Base-by-base conservation (phyloP, 768 basidiomycete species). In the Agrocybe praecox region DNA sequence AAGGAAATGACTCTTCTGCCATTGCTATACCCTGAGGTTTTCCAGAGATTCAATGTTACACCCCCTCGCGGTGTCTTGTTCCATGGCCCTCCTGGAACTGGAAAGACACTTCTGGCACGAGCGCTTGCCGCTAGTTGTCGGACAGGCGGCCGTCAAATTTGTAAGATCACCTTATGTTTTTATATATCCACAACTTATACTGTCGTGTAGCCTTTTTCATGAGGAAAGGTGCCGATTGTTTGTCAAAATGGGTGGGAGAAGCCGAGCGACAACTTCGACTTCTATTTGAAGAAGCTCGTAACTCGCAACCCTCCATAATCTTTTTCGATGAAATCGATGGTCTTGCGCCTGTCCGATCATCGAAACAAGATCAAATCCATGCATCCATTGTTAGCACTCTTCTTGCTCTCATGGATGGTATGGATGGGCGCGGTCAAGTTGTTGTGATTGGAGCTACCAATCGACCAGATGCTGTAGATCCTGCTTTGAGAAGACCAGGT, bases 271-370 rank as follows among this genome's bases (percentile, higher is more conserved):
- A 98, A 69, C 81, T 99, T 2, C 86, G 97, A 1, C 81, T 98
- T 40, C 80, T 98, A 14, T 99, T 99, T 69, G 96, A 98, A 61
- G 96, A 98, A 76, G 97, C 97, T 1, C 84, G 87, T 48, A 87
- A 88, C 51, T 90, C 86, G 50, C 96, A 98, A 66, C 96, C 97
- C 0, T 91, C 89, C 61, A 98, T 98, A 72, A 98, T 99, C 67
- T 99, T 99, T 77, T 98, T 99, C 70, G 97, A 99, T 68, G 97
- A 99, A 75, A 98, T 99, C 63, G 97, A 99, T 67, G 97, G 96
- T 61, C 85, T 99, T 18, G 97, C 97, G 12, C 97, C 97, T 1
- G 96, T 98, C 2, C 89, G 97, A 46, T 96, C 94, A n/a, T 92
- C 93, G 17, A 98, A 98, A 67, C 97, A 98, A 66, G 97, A 98